These are phyloP conservation scores for Deinandra increscens DNA, from an alignment of 129 eudicot genomes.

Conservation along the genomic window DNA sequence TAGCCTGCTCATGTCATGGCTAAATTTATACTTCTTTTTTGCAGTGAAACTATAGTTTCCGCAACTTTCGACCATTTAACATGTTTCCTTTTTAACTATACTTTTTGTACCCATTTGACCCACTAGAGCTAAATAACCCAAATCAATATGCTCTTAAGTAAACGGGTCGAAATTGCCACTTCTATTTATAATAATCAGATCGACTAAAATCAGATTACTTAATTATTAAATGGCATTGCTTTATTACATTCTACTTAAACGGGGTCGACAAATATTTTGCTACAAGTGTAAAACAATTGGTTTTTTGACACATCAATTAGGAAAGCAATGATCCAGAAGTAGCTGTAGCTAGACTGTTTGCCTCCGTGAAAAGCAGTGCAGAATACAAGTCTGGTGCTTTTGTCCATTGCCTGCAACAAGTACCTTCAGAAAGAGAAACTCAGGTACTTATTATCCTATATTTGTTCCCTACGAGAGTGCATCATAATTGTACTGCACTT, in stretches of 20 bases:
- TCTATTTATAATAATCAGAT: background rate
- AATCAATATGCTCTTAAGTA: background rate
- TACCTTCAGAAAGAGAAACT: conserved; percentile 79
- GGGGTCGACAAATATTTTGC: background rate
- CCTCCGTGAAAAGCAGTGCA: conserved; percentile 34
- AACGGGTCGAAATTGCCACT: background rate
- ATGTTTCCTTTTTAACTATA: background rate
- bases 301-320: conserved; percentile 22
- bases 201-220: background rate
- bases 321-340: conserved; percentile 38
- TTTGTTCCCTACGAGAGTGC: conserved; percentile 6
- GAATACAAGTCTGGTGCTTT: conserved; percentile 43
- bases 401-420: conserved; percentile 71
- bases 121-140: background rate
- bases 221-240: background rate
- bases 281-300: conserved; percentile 1
- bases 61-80: background rate
- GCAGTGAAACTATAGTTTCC: background rate
- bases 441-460: conserved; percentile 45
- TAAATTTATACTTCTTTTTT: background rate
- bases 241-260: background rate
- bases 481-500: conserved; percentile 8
- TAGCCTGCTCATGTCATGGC: background rate
- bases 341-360: conserved; percentile 43
- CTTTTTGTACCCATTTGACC: background rate